phyloP scores from a whole-genome alignment of 345 rosid genomes.

The Melaleuca quinquenervia region DNA sequence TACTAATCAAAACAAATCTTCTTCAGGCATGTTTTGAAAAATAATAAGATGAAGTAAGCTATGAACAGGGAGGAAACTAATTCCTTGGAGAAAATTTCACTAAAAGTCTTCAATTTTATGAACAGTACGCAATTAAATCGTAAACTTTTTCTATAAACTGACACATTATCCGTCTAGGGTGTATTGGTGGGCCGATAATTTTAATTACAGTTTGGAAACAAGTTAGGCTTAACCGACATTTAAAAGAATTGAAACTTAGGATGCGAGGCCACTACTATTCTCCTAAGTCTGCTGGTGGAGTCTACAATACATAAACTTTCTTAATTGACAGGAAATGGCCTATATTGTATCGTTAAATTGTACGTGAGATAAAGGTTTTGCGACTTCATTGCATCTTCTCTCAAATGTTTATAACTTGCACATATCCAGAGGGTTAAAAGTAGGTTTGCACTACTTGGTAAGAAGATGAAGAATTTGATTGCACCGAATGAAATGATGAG shows the following conservation, averaged over 20 bases:
- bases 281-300: background rate
- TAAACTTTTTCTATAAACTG: background rate
- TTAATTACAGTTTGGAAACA: background rate
- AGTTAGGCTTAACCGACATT: background rate
- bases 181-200: background rate
- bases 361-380: background rate
- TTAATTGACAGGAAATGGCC: background rate
- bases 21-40: background rate
- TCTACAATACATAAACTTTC: background rate
- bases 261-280: background rate
- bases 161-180: background rate
- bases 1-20: background rate
- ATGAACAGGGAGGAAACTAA: background rate
- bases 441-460: background rate
- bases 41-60: background rate
- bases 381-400: background rate
- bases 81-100: background rate
- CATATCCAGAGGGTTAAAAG: background rate
- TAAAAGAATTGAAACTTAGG: background rate
- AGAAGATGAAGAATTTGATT: background rate
- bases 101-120: background rate
- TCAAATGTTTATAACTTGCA: background rate
- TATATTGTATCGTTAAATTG: background rate
- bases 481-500: background rate
- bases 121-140: background rate